Percentiles rank a stretch among this genome's conserved stretches.
These are phyloP conservation scores for Bacterosira constricta DNA, from an alignment of 108 stramenopile genomes.

Conservation along the genomic window DNA sequence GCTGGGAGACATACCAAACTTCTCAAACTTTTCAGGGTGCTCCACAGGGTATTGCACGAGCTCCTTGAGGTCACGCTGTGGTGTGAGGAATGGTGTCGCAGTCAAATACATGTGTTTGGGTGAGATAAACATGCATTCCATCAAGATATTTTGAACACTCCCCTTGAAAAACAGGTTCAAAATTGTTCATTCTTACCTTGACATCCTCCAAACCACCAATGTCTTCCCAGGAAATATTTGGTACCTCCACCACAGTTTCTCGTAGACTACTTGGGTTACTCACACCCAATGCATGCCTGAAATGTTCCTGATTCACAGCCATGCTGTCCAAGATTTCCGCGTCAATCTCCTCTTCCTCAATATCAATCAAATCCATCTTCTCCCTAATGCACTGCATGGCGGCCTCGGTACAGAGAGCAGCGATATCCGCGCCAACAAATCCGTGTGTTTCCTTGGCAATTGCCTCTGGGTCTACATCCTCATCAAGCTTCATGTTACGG, in stretches of 20 bases:
- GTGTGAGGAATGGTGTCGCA: conserved; percentile 4
- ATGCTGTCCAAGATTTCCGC: conserved; percentile 98
- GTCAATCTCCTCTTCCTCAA: conserved; percentile 99
- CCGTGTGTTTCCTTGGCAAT: conserved; percentile 98
- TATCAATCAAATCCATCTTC: conserved; percentile 99
- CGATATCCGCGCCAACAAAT: conserved; percentile 99
- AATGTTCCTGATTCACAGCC: conserved; percentile 99
- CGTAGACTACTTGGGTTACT: conserved; percentile 98
- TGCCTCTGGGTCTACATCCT: conserved; percentile 98
- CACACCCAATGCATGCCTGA: conserved; percentile 94
- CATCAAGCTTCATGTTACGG: conserved; percentile 99
- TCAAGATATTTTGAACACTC: too few relatives aligned
- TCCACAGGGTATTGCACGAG: conserved; percentile 99
- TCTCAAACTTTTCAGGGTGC: conserved; percentile 99
- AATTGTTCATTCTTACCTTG: conserved; percentile 68
- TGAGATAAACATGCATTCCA: too few relatives aligned
- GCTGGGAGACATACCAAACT: conserved; percentile 98
- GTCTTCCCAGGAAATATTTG: conserved; percentile 98
- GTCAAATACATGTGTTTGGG: too few relatives aligned
- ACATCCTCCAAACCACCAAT: conserved; percentile 99
- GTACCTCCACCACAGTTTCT: conserved; percentile 99
- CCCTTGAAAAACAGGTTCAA: background rate
- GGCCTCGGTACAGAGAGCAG: conserved; percentile 99
- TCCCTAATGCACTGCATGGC: conserved; percentile 99
- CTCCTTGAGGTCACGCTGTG: conserved; percentile 98